phyloP scores from a whole-genome alignment of 805 yeast species.

The Candida caryicola region DNA sequence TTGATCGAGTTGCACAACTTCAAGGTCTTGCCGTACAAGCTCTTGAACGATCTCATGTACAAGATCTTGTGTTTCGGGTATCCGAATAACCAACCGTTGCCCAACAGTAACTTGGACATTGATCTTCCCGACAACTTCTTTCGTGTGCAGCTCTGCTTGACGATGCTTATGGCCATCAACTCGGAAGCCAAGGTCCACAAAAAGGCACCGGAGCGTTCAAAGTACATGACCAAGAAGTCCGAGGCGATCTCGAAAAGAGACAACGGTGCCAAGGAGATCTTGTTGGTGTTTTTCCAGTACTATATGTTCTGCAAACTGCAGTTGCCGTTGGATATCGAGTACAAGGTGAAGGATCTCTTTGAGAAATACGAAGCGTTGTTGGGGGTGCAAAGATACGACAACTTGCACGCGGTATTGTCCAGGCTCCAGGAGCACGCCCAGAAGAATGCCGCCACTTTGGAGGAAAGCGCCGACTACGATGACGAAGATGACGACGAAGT shows the following conservation, averaged over 20 bases:
- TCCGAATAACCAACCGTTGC: conserved; percentile 51
- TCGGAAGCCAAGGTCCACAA: conserved; percentile 8
- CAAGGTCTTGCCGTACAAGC: conserved; percentile 43
- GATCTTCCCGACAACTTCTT: conserved; percentile 72
- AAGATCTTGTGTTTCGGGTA: conserved; percentile 65
- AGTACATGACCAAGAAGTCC: no score
- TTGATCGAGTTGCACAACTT: conserved; percentile 55
- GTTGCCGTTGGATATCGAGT: conserved; percentile 60
- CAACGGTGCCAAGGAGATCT: no score
- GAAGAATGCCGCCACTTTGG: no score
- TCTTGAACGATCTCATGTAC: conserved; percentile 52
- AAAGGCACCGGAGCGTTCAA: background rate
- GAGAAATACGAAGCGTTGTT: conserved; percentile 24
- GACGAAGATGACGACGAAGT: conserved; percentile 16
- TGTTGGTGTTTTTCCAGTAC: conserved; percentile 66
- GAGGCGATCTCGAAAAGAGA: no score
- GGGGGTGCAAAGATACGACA: conserved; percentile 33
- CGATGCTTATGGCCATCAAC: conserved; percentile 20
- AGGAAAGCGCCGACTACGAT: conserved; percentile 13
- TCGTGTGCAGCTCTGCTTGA: conserved; percentile 54
- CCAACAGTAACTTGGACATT: conserved; percentile 44
- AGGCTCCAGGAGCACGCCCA: conserved; percentile 33
- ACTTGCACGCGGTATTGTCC: conserved; percentile 42
- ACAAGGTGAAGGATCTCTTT: conserved; percentile 47
- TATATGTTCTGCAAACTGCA: conserved; percentile 65